Evolutionary conservation across 805 yeast species (phyloP), one percentile per base, ranked within the genome.

Genomic region (Metschnikowia borealis): DNA sequence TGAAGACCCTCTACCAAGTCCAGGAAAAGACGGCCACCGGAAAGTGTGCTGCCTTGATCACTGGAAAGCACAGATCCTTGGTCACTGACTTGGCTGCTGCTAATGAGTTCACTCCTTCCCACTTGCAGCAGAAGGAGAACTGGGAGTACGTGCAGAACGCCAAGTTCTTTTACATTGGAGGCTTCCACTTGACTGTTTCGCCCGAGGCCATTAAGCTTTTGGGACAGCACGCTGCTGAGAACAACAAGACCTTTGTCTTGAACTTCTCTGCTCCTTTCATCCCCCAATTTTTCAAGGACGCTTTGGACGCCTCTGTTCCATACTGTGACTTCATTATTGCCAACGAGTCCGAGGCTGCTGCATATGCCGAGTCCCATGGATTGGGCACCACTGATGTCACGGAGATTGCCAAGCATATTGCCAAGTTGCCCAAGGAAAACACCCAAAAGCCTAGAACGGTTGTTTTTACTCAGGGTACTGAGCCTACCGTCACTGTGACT

Each of bases 11-110:
- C 58, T 94, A 94, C 79, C 87, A 85, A 80, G 83, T 88, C 62
- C 90, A 86, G 68, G 80, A 79, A 38, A 82, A 78, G 51, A 68
- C 79, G 58, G 87, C 90, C 61, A 94, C 99, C 52, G 99, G 99
- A 66, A 92, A 92, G 70, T 94, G 99, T 78, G 99, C 97, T 49
- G 98, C 96, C 57, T 79, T 94, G 67, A 87, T 94, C 69, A 83
- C 83, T 50, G 96, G 94, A 50, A 80, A 79, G 65, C 75, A 90
- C 81, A 85, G 99, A 75, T 92, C 97, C 26, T 77, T 94, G 67
- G 97, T 83, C 56, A 94, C 99, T 43, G 98, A 94, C 68, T 80
- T 94, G 63, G 97, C 89, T 63, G 99, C 99, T 61, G 99, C 99
- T 60, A 94, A 94, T 78, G 96, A 89, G 71, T 94, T 90, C 84